Conservation (phyloP, 2,329 filamentous ascomycete genomes). For the Talaromyces islandicus region DNA sequence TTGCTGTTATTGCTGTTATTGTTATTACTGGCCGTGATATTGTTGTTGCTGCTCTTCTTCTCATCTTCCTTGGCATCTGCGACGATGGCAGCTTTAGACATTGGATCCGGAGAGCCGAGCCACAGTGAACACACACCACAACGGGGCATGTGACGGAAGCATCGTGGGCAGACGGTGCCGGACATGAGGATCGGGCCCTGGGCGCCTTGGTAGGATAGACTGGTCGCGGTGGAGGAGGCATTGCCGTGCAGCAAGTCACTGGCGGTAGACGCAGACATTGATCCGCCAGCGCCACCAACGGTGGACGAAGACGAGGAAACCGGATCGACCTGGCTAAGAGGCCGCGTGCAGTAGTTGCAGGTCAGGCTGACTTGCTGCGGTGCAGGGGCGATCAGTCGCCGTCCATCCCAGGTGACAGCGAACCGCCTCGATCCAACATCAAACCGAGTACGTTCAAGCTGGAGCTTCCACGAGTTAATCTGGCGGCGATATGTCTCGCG, state of each 20-base stretch:
- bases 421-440: constrained; percentile 52
- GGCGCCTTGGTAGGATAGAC: constrained; percentile 6
- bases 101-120: constrained; percentile 54
- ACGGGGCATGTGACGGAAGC: constrained; percentile 57
- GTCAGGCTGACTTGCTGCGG: constrained; percentile 52
- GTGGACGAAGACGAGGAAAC: constrained; percentile 23
- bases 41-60: not conserved
- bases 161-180: constrained; percentile 55
- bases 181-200: constrained; percentile 22
- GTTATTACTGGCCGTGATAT: too few relatives aligned
- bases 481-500: constrained; percentile 55
- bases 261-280: constrained; percentile 18
- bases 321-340: constrained; percentile 45
- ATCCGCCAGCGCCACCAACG: constrained; percentile 26
- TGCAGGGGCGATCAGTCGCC: constrained; percentile 43
- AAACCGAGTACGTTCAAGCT: constrained; percentile 54
- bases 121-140: constrained; percentile 58
- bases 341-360: constrained; percentile 55
- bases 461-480: constrained; percentile 58
- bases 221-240: not conserved
- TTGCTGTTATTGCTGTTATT: not conserved
- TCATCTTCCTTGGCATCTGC: constrained; percentile 24
- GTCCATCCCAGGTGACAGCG: constrained; percentile 45
- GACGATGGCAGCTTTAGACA: constrained; percentile 32
- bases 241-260: constrained; percentile 4